Evolutionary conservation across 2,329 filamentous ascomycete species (phyloP).

Genomic region (Monilinia polystroma): DNA sequence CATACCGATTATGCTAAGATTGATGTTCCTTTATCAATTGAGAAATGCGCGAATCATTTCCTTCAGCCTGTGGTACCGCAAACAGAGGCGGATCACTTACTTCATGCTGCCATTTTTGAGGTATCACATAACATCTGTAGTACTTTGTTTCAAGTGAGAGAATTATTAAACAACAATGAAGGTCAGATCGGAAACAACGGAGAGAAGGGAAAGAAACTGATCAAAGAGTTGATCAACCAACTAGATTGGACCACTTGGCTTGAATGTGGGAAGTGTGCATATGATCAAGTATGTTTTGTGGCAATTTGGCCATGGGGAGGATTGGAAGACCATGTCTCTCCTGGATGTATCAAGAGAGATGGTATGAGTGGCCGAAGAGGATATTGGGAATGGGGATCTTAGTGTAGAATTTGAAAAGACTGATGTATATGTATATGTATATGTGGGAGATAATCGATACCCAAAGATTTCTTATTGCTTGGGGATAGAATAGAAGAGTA

Average conservation of each 20-base stretch:
- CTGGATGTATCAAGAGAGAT: conserved; percentile 44
- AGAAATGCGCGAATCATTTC: conserved; percentile 50
- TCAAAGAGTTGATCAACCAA: conserved; percentile 16
- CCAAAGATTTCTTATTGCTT: no score
- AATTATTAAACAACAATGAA: conserved; percentile 23
- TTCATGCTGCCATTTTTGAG: conserved; percentile 46
- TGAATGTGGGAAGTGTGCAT: conserved; percentile 51
- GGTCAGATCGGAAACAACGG: neutral
- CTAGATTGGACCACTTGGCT: conserved; percentile 58
- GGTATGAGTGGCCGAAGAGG: conserved; percentile 1
- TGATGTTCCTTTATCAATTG: conserved; percentile 43
- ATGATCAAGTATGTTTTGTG: conserved; percentile 56
- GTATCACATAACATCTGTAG: conserved; percentile 46
- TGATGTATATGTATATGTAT: neutral
- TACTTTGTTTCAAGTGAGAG: conserved; percentile 33
- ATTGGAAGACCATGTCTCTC: conserved; percentile 52
- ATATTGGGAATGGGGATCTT: conserved; percentile 19
- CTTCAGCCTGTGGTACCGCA: conserved; percentile 40
- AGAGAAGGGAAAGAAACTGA: neutral
- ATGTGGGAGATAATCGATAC: no score
- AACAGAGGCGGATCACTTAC: conserved; percentile 47
- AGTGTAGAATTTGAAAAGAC: neutral
- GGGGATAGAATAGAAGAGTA: no score
- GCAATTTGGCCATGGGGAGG: conserved; percentile 63
- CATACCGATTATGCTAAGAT: conserved; percentile 47